These are phyloP conservation scores for Thalassiosira exigua DNA, from an alignment of 352 stramenopile species.

Conservation along the genomic window DNA sequence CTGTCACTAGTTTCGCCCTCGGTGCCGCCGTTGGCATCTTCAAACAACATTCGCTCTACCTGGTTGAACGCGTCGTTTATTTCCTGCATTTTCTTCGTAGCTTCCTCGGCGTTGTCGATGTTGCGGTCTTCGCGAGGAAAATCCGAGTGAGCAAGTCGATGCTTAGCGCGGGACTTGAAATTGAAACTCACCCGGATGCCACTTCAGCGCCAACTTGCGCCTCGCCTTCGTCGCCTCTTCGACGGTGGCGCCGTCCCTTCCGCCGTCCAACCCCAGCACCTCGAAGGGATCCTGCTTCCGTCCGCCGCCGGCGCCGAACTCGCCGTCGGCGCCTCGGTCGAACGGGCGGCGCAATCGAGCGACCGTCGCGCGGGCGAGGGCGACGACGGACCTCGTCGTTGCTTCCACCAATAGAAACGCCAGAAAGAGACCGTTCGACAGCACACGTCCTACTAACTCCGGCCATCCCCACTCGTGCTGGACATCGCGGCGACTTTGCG, in stretches of 20 bases:
- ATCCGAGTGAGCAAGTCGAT: slow-evolving; percentile 1
- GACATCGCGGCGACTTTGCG: no score
- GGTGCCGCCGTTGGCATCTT: not conserved
- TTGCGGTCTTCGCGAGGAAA: slow-evolving; percentile 20
- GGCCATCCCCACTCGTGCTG: no score
- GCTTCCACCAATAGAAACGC: no score
- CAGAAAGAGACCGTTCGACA: no score
- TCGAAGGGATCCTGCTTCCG: slow-evolving; percentile 7
- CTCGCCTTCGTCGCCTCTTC: slow-evolving; percentile 22
- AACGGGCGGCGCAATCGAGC: no score
- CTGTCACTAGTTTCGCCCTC: slow-evolving; percentile 7
- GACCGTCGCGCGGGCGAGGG: no score
- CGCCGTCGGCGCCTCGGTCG: no score
- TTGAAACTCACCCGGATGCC: slow-evolving; percentile 20
- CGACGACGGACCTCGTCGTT: no score
- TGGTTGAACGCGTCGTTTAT: slow-evolving; percentile 20
- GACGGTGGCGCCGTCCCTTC: slow-evolving; percentile 7
- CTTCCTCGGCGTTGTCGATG: slow-evolving; percentile 25
- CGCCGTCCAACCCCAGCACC: not conserved
- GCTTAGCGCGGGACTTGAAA: not conserved
- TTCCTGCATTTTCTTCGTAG: slow-evolving; percentile 31
- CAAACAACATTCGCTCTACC: slow-evolving; percentile 16
- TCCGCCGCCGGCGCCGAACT: not conserved
- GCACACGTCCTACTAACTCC: no score
- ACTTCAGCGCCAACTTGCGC: slow-evolving; percentile 30